phyloP scores from a whole-genome alignment of 495 filamentous ascomycete species.

The Lentithecium fluviatile region DNA sequence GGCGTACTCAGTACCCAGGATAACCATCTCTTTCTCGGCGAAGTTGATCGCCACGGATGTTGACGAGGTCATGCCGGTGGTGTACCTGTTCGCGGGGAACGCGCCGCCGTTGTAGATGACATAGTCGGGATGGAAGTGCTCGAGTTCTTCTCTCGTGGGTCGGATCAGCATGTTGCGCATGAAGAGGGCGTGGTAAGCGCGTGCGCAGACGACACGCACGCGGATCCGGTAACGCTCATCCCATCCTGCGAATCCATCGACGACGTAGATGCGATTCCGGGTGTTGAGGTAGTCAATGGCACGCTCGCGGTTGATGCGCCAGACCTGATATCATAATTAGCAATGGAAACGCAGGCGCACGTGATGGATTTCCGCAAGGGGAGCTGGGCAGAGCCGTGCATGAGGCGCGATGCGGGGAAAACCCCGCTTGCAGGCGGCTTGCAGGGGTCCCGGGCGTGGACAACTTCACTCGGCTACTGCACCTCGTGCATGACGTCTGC shows the following conservation, averaged over 20 bases:
- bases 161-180: conserved; percentile 99
- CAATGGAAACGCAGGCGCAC: conserved; percentile 20
- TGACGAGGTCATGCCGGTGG: conserved; percentile 94
- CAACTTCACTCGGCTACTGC: conserved; percentile 15
- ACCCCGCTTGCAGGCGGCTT: conserved; percentile 15
- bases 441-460: neutral
- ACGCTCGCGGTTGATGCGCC: conserved; percentile 99
- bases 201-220: conserved; percentile 96
- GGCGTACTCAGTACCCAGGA: conserved; percentile 97
- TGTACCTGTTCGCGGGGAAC: conserved; percentile 98
- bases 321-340: conserved; percentile 63
- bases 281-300: conserved; percentile 99
- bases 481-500: conserved; percentile 32
- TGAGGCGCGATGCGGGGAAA: conserved; percentile 31
- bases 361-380: conserved; percentile 23
- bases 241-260: conserved; percentile 97
- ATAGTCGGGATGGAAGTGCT: conserved; percentile 98
- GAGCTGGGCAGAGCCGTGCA: conserved; percentile 12
- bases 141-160: conserved; percentile 81
- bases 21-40: conserved; percentile 93
- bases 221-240: conserved; percentile 97
- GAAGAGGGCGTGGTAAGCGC: conserved; percentile 99
- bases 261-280: conserved; percentile 95
- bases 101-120: conserved; percentile 98
- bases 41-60: conserved; percentile 88